Evolutionary conservation across 192 early-diverging fungal species (phyloP).

Genomic region (Pilobolus umbonatus): DNA sequence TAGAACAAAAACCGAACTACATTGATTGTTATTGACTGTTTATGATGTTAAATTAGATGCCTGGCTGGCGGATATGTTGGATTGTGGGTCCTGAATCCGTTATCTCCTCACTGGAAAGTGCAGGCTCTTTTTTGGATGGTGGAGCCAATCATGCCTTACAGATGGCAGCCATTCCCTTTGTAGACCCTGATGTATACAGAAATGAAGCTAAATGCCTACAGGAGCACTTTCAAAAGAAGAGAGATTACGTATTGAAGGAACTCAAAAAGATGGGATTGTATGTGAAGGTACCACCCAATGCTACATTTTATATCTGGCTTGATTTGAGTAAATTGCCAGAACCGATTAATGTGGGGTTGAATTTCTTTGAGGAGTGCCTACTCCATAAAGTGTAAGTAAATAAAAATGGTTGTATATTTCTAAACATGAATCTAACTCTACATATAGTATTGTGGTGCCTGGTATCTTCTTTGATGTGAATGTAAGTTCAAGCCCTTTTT

Average conservation of each 20-base stretch:
- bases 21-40: not conserved
- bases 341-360: constrained; percentile 48
- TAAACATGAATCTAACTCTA: not conserved
- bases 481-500: constrained; percentile 17
- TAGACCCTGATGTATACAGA: constrained; percentile 36
- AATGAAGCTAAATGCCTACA: constrained; percentile 42
- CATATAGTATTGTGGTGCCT: constrained; percentile 20
- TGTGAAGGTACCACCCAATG: constrained; percentile 37
- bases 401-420: not conserved
- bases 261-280: constrained; percentile 38
- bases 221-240: constrained; percentile 41
- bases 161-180: constrained; percentile 43
- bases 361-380: constrained; percentile 52
- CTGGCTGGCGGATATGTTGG: constrained; percentile 58
- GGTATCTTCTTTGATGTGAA: constrained; percentile 60
- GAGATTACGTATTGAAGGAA: constrained; percentile 42
- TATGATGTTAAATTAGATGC: constrained; percentile 23
- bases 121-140: constrained; percentile 48
- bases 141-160: constrained; percentile 54
- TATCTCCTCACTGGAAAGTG: constrained; percentile 44
- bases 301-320: constrained; percentile 56
- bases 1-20: not conserved
- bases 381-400: constrained; percentile 50
- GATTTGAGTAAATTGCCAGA: constrained; percentile 39
- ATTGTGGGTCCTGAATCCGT: constrained; percentile 48